These are phyloP conservation scores for Pleurotus salmoneostramineus DNA, from an alignment of 768 basidiomycete species.

Conservation along the genomic window DNA sequence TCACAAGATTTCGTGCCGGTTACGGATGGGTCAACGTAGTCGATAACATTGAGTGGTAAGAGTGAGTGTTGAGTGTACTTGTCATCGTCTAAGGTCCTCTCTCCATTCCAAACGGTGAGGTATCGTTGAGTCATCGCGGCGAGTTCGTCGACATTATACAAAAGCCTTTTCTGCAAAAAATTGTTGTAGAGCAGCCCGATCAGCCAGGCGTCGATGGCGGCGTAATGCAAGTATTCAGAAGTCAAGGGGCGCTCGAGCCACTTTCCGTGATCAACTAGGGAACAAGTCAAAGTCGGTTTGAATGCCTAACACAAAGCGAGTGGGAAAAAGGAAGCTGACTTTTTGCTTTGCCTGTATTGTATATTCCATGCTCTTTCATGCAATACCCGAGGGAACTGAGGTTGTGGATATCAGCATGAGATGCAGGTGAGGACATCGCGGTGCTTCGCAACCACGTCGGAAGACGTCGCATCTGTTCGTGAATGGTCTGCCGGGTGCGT, in stretches of 20 bases:
- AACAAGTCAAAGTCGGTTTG: neutral
- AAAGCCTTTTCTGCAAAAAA: neutral
- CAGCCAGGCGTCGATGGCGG: neutral
- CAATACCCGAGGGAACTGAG: neutral
- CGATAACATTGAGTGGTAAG: neutral
- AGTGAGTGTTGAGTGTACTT: neutral
- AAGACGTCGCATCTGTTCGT: neutral
- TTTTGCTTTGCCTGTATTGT: neutral
- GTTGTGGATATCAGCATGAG: neutral
- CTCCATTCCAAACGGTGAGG: neutral
- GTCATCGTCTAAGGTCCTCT: neutral
- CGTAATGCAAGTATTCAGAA: neutral
- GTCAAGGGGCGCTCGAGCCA: neutral
- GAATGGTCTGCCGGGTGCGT: neutral
- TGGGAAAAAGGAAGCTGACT: neutral
- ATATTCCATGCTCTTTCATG: neutral
- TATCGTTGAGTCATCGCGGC: neutral
- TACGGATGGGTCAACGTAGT: neutral
- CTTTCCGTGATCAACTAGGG: neutral
- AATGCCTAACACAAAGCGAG: neutral
- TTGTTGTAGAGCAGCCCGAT: neutral
- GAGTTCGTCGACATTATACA: neutral
- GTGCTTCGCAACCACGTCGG: neutral
- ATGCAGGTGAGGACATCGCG: too few relatives aligned
- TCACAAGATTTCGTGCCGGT: too few relatives aligned